phyloP scores from a whole-genome alignment of 176 grass and related monocot genomes.

The Avena eriantha region DNA sequence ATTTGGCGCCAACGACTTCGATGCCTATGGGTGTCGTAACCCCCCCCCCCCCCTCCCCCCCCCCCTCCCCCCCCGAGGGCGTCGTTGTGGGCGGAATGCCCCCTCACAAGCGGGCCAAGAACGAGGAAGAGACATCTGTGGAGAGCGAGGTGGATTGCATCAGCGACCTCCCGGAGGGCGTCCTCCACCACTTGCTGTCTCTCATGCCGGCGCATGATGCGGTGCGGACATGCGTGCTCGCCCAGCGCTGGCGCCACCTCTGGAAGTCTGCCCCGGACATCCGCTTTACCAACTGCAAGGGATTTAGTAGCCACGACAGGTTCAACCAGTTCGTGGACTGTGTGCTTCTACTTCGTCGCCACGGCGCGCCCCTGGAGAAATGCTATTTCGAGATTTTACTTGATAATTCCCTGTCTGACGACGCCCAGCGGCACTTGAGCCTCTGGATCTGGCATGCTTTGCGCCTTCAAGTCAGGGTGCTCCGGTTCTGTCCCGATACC shows the following conservation, averaged over 20 bases:
- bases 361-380: neutral
- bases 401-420: neutral
- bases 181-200: neutral
- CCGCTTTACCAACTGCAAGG: neutral
- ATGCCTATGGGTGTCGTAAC: too few relatives aligned
- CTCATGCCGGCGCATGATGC: neutral
- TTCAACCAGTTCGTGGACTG: neutral
- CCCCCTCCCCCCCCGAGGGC: too few relatives aligned
- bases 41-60: too few relatives aligned
- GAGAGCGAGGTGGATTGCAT: neutral
- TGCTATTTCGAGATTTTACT: neutral
- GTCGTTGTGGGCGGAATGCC: too few relatives aligned
- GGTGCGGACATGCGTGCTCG: neutral
- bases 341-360: neutral
- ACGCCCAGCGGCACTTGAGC: neutral
- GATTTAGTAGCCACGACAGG: neutral
- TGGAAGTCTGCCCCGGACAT: neutral
- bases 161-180: neutral
- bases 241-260: slow-evolving; percentile 4
- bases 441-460: neutral
- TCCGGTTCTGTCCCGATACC: neutral
- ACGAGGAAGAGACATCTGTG: too few relatives aligned
- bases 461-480: neutral
- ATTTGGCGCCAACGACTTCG: too few relatives aligned
- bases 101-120: too few relatives aligned